Evolutionary conservation across 345 rosid genomes (phyloP).

Genomic region (Brassica rapa): DNA sequence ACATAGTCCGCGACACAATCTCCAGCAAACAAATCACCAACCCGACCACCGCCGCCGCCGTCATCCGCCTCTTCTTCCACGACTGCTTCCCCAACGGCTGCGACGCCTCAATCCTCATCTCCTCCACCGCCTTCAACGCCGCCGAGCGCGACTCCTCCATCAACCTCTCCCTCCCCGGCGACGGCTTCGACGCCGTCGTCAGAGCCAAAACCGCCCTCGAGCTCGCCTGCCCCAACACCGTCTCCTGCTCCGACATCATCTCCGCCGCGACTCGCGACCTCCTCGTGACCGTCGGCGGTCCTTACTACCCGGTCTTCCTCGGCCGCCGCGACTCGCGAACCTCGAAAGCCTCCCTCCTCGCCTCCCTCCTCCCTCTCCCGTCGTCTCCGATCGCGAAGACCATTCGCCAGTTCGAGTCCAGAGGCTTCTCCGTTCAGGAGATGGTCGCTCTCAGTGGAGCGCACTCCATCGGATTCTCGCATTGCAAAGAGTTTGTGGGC

Average conservation of each 20-base stretch:
- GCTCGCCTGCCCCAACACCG: constrained; percentile 76
- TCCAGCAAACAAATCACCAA: constrained; percentile 70
- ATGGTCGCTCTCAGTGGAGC: constrained; percentile 91
- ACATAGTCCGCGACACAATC: constrained; percentile 64
- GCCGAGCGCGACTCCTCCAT: constrained; percentile 81
- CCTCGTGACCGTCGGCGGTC: constrained; percentile 65
- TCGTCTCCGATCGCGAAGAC: constrained; percentile 54
- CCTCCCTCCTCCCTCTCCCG: constrained; percentile 63
- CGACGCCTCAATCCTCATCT: constrained; percentile 68
- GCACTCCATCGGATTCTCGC: constrained; percentile 91
- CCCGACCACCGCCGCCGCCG: constrained; percentile 87
- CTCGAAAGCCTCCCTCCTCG: constrained; percentile 52
- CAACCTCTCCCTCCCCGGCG: constrained; percentile 88
- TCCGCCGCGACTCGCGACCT: constrained; percentile 82
- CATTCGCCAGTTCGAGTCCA: constrained; percentile 52
- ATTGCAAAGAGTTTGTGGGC: constrained; percentile 71
- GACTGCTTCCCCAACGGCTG: constrained; percentile 84
- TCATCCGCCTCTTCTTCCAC: constrained; percentile 76
- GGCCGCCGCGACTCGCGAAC: constrained; percentile 70
- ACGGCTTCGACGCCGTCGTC: constrained; percentile 74
- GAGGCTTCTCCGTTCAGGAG: constrained; percentile 71
- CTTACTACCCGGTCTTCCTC: constrained; percentile 61
- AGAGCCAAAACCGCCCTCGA: constrained; percentile 89
- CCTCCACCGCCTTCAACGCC: constrained; percentile 59
- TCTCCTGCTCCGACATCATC: constrained; percentile 90